Percentiles rank a stretch among this genome's conserved stretches.
Evolutionary conservation across 768 basidiomycete species (phyloP).

Genomic region (Serendipita sp.): DNA sequence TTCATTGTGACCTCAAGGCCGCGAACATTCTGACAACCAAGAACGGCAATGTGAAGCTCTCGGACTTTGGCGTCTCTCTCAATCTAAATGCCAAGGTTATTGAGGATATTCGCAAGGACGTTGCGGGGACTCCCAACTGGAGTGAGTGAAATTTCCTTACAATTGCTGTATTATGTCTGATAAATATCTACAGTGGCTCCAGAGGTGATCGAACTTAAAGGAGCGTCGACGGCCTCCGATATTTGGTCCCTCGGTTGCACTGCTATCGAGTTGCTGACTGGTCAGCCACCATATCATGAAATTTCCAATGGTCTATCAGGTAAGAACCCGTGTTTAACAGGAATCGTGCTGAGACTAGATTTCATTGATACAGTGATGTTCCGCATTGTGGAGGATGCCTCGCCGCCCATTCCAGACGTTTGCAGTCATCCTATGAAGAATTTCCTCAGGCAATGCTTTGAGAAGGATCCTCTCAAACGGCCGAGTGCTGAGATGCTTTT

Average conservation of each 20-base stretch:
- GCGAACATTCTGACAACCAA: conserved; percentile 99
- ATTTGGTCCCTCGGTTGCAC: conserved; percentile 96
- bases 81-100: conserved; percentile 65
- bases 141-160: conserved; percentile 26
- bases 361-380: conserved; percentile 65
- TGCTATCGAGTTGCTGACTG: conserved; percentile 84
- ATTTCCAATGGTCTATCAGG: conserved; percentile 83
- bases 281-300: conserved; percentile 81
- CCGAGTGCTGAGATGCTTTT: conserved; percentile 74
- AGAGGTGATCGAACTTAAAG: conserved; percentile 90
- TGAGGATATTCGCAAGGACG: conserved; percentile 65
- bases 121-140: conserved; percentile 95
- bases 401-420: conserved; percentile 70
- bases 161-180: neutral
- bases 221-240: conserved; percentile 82
- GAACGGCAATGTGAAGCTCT: conserved; percentile 91
- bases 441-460: conserved; percentile 77
- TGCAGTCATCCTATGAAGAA: conserved; percentile 61
- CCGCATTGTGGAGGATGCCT: conserved; percentile 85
- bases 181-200: conserved; percentile 51
- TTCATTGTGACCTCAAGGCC: conserved; percentile 96
- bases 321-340: conserved; percentile 17
- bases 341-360: neutral
- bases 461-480: conserved; percentile 70
- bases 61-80: conserved; percentile 94